These are phyloP conservation scores for Aciculoconidium aculeatum DNA, from an alignment of 805 yeast species.

Conservation along the genomic window DNA sequence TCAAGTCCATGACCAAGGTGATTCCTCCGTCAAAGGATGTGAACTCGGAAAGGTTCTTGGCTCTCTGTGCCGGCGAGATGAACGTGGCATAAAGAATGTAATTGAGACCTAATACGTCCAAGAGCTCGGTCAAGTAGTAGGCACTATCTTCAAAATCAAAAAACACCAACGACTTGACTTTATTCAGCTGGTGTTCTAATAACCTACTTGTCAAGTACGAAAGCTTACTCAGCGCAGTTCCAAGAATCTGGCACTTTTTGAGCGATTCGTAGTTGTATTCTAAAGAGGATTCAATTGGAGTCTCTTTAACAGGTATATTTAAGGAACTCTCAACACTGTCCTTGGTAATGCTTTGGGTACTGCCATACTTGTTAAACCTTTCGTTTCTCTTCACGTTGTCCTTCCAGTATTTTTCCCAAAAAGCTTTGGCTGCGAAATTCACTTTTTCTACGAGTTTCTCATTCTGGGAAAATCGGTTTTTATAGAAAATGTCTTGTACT, in stretches of 20 bases:
- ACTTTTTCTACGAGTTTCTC: constrained; percentile 26
- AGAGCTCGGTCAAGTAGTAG: constrained; percentile 56
- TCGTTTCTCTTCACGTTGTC: constrained; percentile 33
- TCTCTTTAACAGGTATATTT: too few species aligned
- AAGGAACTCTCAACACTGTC: too few species aligned
- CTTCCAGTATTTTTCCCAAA: constrained; percentile 54
- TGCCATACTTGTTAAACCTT: constrained; percentile 31
- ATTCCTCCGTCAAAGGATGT: constrained; percentile 44
- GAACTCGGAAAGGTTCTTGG: constrained; percentile 48
- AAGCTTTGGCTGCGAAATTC: constrained; percentile 35
- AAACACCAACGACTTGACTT: constrained; percentile 54
- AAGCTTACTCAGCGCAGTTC: constrained; percentile 60
- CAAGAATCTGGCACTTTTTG: constrained; percentile 34
- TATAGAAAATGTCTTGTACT: constrained; percentile 48
- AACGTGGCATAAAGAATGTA: constrained; percentile 63
- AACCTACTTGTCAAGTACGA: constrained; percentile 53
- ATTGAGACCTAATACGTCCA: constrained; percentile 55
- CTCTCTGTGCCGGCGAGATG: constrained; percentile 44
- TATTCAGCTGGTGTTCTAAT: constrained; percentile 43
- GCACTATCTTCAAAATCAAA: constrained; percentile 71
- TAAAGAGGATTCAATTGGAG: too few species aligned
- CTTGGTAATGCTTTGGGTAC: constrained; percentile 3
- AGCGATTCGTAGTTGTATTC: too few species aligned
- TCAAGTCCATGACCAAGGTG: constrained; percentile 59
- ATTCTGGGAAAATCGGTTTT: constrained; percentile 40